Conservation (phyloP, 2,329 filamentous ascomycete genomes). For the Diaporthe sp. region DNA sequence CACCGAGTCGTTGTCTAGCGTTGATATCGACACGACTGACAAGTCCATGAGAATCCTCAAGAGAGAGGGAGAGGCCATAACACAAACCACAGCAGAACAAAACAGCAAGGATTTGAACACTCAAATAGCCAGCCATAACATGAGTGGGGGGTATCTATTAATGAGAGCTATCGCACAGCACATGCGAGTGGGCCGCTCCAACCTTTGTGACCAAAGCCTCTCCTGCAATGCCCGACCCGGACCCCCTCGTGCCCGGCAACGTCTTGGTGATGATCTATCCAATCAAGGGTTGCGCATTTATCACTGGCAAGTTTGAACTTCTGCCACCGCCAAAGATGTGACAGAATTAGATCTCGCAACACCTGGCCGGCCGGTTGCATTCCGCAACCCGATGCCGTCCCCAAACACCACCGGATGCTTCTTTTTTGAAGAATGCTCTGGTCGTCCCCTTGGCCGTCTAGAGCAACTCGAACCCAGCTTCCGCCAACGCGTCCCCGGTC, state of each 20-base stretch:
- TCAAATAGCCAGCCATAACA: background rate
- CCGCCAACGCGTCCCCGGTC: constrained; percentile 60
- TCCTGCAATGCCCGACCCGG: background rate
- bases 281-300: background rate
- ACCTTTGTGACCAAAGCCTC: background rate
- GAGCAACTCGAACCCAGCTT: constrained; percentile 65
- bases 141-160: constrained; percentile 3
- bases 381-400: background rate
- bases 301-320: background rate
- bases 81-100: background rate
- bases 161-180: background rate
- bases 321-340: background rate
- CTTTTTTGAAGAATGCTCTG: too few relatives aligned
- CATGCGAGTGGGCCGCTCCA: background rate
- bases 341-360: background rate
- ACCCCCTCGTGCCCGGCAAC: background rate
- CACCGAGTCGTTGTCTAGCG: too few relatives aligned
- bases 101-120: background rate
- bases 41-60: too few relatives aligned
- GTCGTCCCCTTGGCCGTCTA: constrained; percentile 37
- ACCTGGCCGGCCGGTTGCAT: background rate
- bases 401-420: background rate
- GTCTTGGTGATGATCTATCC: background rate
- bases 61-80: background rate
- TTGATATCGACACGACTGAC: too few relatives aligned